Evolutionary conservation across 352 stramenopile species (phyloP).

Genomic region (Phytopythium kandeliae): DNA sequence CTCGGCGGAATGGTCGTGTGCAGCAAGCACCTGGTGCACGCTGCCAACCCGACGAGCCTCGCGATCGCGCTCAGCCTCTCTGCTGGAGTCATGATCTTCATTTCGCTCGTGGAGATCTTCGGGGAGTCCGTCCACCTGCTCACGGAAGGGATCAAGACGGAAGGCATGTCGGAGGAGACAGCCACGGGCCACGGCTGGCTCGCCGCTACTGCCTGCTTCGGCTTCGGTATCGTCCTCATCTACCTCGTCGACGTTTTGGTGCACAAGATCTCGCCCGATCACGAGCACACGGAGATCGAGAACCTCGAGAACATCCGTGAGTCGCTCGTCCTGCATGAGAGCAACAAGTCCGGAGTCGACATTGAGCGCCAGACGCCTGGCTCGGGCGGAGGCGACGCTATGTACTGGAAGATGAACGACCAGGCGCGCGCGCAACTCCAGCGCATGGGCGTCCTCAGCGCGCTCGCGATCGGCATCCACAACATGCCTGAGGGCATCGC

Average conservation of each 20-base stretch:
- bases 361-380: constrained; percentile 33
- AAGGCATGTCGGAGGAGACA: constrained; percentile 7
- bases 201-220: constrained; percentile 81
- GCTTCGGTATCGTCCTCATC: constrained; percentile 68
- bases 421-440: constrained; percentile 50
- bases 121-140: constrained; percentile 33
- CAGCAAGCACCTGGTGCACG: constrained; percentile 54
- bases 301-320: no score
- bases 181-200: constrained; percentile 50
- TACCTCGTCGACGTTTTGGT: constrained; percentile 51
- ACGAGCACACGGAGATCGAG: constrained; percentile 22
- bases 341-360: constrained; percentile 44
- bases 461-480: constrained; percentile 93
- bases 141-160: constrained; percentile 20
- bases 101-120: constrained; percentile 69
- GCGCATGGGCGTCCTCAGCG: constrained; percentile 89
- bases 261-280: constrained; percentile 26
- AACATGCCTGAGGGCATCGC: constrained; percentile 97
- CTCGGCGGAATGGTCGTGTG: constrained; percentile 68
- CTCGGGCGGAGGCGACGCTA: no score
- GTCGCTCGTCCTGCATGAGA: constrained; percentile 21
- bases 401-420: constrained; percentile 37
- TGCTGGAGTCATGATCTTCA: constrained; percentile 69
- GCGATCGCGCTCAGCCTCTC: constrained; percentile 60
- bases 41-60: constrained; percentile 51